Evolutionary conservation across 2,329 filamentous ascomycete species (phyloP).

Genomic region (Colletotrichum lini): DNA sequence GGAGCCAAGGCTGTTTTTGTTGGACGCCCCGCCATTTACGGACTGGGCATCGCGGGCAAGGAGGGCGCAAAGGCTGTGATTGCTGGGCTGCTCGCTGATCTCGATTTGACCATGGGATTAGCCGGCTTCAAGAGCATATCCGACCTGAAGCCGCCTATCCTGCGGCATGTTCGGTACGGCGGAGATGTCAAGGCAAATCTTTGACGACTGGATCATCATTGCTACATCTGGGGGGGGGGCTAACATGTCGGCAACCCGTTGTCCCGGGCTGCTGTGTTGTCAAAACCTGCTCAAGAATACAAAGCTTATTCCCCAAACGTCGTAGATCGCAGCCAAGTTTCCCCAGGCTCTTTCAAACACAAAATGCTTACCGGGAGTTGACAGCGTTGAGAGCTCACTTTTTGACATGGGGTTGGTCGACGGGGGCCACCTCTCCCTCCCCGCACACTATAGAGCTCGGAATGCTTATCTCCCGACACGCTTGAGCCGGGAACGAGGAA

Average conservation of each 20-base stretch:
- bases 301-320: constrained; percentile 7
- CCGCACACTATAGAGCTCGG: background rate
- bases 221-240: constrained; percentile 1
- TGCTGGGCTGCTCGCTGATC: constrained; percentile 65
- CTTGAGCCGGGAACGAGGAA: constrained; percentile 15
- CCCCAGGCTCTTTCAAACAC: background rate
- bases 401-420: background rate
- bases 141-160: constrained; percentile 53
- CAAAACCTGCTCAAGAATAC: background rate
- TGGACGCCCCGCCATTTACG: constrained; percentile 58
- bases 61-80: constrained; percentile 68
- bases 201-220: constrained; percentile 33
- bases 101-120: constrained; percentile 70
- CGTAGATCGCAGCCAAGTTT: background rate
- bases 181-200: constrained; percentile 52
- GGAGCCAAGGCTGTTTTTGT: constrained; percentile 72
- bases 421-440: background rate
- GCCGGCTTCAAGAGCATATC: constrained; percentile 62
- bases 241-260: background rate
- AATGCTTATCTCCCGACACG: constrained; percentile 21
- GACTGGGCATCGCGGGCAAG: constrained; percentile 66
- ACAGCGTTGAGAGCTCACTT: background rate
- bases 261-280: background rate
- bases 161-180: constrained; percentile 53
- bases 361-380: background rate